Evolutionary conservation across 495 filamentous ascomycete genomes (phyloP), one percentile per base, ranked within the genome.

Genomic region (Neurospora sp.): DNA sequence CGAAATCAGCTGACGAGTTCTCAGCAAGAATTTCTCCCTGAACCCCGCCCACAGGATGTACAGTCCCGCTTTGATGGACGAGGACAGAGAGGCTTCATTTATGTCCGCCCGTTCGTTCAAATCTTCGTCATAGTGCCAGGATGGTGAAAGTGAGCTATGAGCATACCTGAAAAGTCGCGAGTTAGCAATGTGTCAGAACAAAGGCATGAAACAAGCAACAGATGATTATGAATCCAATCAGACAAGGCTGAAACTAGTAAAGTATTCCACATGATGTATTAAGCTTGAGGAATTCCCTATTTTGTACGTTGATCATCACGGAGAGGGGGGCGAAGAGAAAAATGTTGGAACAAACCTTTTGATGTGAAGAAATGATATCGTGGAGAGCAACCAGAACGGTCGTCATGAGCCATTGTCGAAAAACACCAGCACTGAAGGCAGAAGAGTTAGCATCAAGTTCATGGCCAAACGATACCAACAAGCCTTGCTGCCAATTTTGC

Each of bases 91-190:
- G 87, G 88, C 87, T 89, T 91, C 89, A 86, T 88, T 79, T 97
- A 90, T 96, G 94, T 94, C 94, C 94, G 94, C 94, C 94, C 93
- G 94, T 94, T 94, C 93, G 93, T 96, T 96, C 92, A 94, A 93
- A 80, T 80, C 41, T 89, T 90, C 80, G 74, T 97, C 93, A 89
- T 96, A 90, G 94, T 93, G 85, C 85, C 82, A 76, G 74, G 74
- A 61, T 73, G 69, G 71, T 69, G 73, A 73, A 59, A 74, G 73
- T 73, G 27, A 65, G 14, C 53, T 14, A 78, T 70, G 83, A 83
- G 88, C 88, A 83, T 93, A 90, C 86, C 86, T 89, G 82, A 86
- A 82, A 77, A 35, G 73, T 73, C 70, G 65, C 69, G 39, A 78
- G 80, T 86, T 82, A 86, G 81, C 82, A 77, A 38, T 5, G 69